phyloP scores from a whole-genome alignment of 768 basidiomycete genomes.

The Trametopsis cervina region DNA sequence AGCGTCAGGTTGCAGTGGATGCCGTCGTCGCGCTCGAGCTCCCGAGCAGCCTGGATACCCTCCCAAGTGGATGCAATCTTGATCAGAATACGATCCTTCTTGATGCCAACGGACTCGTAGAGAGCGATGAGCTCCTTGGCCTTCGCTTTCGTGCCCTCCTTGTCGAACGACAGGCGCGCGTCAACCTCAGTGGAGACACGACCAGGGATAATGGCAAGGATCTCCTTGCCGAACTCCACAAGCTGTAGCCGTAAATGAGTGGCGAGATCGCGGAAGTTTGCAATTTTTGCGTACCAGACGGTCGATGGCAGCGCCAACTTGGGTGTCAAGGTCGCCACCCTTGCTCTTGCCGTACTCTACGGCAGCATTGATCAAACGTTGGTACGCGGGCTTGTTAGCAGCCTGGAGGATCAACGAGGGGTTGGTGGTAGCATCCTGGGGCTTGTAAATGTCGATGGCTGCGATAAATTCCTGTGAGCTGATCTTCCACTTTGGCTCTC shows the following conservation, averaged over 20 bases:
- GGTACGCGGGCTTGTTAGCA: conserved; percentile 83
- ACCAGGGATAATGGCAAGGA: conserved; percentile 91
- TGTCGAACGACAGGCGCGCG: conserved; percentile 95
- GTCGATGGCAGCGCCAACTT: conserved; percentile 79
- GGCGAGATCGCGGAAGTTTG: too few species aligned
- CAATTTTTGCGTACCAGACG: conserved; percentile 58
- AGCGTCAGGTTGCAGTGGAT: conserved; percentile 99
- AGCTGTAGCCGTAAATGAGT: conserved; percentile 45
- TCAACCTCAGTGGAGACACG: conserved; percentile 99
- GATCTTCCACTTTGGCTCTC: conserved; percentile 6
- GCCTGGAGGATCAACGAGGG: conserved; percentile 93
- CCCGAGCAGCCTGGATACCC: conserved; percentile 97
- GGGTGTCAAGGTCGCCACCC: conserved; percentile 67
- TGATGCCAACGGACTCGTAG: conserved; percentile 90
- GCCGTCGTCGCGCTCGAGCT: conserved; percentile 85
- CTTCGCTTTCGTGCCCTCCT: conserved; percentile 86
- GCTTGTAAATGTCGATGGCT: conserved; percentile 97
- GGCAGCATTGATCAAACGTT: conserved; percentile 70
- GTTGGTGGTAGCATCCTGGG: conserved; percentile 98
- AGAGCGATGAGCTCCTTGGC: conserved; percentile 87
- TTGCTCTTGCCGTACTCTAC: conserved; percentile 72
- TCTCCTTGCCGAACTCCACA: conserved; percentile 96
- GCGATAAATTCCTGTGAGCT: conserved; percentile 22
- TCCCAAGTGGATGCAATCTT: conserved; percentile 99
- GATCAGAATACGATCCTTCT: conserved; percentile 93